Conservation (phyloP, 2,329 filamentous ascomycete species). For the Penicillium olsonii region DNA sequence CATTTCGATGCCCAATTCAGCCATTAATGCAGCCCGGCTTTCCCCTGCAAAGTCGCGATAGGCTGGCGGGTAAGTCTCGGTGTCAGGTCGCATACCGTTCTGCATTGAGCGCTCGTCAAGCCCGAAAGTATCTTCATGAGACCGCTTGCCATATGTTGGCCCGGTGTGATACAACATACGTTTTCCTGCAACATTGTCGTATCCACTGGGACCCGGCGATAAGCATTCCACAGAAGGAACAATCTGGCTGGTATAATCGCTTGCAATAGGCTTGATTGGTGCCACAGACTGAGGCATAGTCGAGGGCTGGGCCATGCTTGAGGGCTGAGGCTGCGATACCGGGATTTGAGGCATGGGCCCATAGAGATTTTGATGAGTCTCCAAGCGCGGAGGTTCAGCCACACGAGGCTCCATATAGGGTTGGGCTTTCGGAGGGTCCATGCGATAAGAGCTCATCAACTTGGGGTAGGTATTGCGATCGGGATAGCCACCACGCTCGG, state of each 20-base stretch:
- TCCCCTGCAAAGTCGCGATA: slow-evolving; percentile 31
- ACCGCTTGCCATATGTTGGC: slow-evolving; percentile 33
- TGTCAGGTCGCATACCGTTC: slow-evolving; percentile 48
- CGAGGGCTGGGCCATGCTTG: slow-evolving; percentile 27
- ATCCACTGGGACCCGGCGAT: slow-evolving; percentile 22
- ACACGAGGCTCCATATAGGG: slow-evolving; percentile 40
- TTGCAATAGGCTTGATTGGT: slow-evolving; percentile 37
- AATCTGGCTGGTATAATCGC: slow-evolving; percentile 28
- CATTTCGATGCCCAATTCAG: slow-evolving; percentile 30
- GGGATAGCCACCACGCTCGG: slow-evolving; percentile 22
- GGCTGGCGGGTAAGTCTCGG: slow-evolving; percentile 24
- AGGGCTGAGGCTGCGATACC: slow-evolving; percentile 28
- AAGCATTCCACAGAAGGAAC: slow-evolving; percentile 25
- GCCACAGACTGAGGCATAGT: slow-evolving; percentile 32
- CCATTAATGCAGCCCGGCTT: slow-evolving; percentile 25
- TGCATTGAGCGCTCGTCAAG: slow-evolving; percentile 42
- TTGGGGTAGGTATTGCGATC: slow-evolving; percentile 19
- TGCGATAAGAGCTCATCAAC: slow-evolving; percentile 30
- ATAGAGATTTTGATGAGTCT: slow-evolving; percentile 36
- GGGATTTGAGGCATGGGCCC: slow-evolving; percentile 38
- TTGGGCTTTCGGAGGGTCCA: slow-evolving; percentile 29
- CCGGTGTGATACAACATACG: slow-evolving; percentile 36
- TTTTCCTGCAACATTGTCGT: slow-evolving; percentile 28
- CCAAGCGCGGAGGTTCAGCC: slow-evolving; percentile 36
- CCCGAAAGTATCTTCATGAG: slow-evolving; percentile 42